Evolutionary conservation across 331 rosid genomes (phyloP), one percentile per base, ranked within the genome.

Genomic region (Dryas integrifolia): DNA sequence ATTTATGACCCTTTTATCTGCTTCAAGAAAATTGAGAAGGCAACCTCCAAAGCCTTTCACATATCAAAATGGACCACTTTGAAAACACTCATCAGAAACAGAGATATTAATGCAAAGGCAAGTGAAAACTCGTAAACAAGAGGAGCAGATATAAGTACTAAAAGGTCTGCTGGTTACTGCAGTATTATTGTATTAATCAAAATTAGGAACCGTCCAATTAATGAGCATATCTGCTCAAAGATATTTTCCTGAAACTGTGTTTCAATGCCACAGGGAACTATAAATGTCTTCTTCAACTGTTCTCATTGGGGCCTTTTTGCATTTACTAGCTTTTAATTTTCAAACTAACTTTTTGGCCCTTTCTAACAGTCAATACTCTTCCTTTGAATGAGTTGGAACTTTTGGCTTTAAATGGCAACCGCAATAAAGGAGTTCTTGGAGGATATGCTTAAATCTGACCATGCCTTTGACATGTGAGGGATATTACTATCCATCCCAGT

Each of bases 171-270:
- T 53, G n/a, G 39, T 16, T 69, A 38, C 58, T 40, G 50, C 49
- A 62, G 73, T 21, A 49, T 48, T 61, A 13, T 69, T 26, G 73
- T 21, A 49, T 48, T 61, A 13, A 72, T 26, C 67, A 61, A 53
- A 14, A 77, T 82, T 80, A 84, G 87, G 83, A 89, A 76, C 92
- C 93, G 90, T 5, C 88, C 88, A 43, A 84, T 89, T 62, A 92
- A 89, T 89, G 84, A 74, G 73, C 63, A 24, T 5, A 68, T 73
- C 75, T 69, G 35, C 60, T 14, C 3, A 16, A 65, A 69, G 57
- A 60, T 72, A 38, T 44, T 69, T 41, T 1, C 40, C 3, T 38
- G 12, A 12, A 14, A 0, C 1, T n/a, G 75, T 18, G 26, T 58
- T 80, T 7, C n/a, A 16, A 56, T 58, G 65, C 79, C 58, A 56